Evolutionary conservation across 495 filamentous ascomycete species (phyloP), one percentile per base, ranked within the genome.

Genomic region (Xylaria scruposa): DNA sequence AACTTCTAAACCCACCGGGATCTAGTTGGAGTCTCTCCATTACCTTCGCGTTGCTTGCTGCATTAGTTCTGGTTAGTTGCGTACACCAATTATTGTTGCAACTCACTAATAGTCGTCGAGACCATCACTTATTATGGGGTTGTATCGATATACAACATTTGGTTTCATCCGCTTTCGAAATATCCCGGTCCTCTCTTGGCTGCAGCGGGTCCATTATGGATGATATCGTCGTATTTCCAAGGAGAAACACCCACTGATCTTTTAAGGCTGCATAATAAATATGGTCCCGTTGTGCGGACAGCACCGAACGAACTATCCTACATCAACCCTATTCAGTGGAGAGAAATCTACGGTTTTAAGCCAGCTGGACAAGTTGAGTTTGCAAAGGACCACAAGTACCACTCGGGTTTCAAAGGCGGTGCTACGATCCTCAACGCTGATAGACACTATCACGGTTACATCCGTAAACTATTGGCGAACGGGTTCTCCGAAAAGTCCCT

Each of bases 401-500:
- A 58, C 51, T 66, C 70, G 15, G 70, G 61, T n/a, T 0, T 71
- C 2, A 59, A 56, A 33, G 19, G 29, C 24, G 58, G 51, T 1
- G 36, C 61, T n/a, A 3, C 40, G 42, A 72, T 81, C 31, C 60
- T 81, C 24, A 74, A 70, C 26, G 79, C 78, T 29, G 62, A 74
- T 42, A 49, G 75, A 29, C 61, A 72, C 17, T 56, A 79, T 47
- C 86, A 88, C 72, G 61, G 72, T 8, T 74, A 76, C 13, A 62
- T 82, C 7, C 81, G 85, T 8, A 77, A 83, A 19, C 74, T 80
- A 6, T 58, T 88, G 26, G 75, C 84, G 0, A 81, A 85, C 72
- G 86, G 80, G 0, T 88, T 89, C 72, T 86, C 83, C 0, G 83
- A 85, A n/a, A 83, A 81, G 53, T 72, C 80, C 13, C 75, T 88